phyloP scores from a whole-genome alignment of 768 basidiomycete genomes.

The Suillus cothurnatus region DNA sequence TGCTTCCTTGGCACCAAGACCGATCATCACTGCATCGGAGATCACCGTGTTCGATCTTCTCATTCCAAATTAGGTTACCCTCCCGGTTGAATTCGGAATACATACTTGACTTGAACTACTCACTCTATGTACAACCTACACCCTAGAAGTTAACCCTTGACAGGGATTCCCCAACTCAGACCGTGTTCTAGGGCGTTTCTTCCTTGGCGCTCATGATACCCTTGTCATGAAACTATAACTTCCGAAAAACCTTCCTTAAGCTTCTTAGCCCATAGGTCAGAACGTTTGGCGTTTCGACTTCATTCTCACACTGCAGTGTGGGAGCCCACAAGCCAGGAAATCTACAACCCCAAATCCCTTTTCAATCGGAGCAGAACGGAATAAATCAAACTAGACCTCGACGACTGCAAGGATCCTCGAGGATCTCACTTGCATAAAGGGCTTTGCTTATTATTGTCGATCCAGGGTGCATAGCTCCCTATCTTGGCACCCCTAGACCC shows the following conservation, averaged over 20 bases:
- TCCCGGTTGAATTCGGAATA: slow-evolving; percentile 3
- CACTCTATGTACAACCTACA: too few relatives aligned
- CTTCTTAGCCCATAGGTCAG: neutral
- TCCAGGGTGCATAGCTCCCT: neutral
- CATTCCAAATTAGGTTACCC: neutral
- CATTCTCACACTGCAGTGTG: neutral
- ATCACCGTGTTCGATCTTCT: slow-evolving; percentile 10
- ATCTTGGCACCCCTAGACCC: neutral
- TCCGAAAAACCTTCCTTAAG: too few relatives aligned
- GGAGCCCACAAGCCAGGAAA: neutral
- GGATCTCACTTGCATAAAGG: neutral
- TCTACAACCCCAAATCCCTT: too few relatives aligned
- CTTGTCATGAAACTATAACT: too few relatives aligned
- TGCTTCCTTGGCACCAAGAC: slow-evolving; percentile 12
- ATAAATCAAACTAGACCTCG: neutral
- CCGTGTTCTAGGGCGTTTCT: neutral
- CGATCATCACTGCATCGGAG: slow-evolving; percentile 4
- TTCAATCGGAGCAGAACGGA: neutral
- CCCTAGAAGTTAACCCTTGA: too few relatives aligned
- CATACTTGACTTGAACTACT: too few relatives aligned
- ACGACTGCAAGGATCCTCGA: neutral
- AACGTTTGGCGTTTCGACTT: neutral
- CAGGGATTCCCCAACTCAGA: too few relatives aligned
- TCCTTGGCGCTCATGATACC: too few relatives aligned
- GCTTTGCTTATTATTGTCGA: neutral